A percentile compares a stretch with the other conserved stretches of the same genome.
These are phyloP conservation scores for Helenozyma baotianmanensis DNA, from an alignment of 805 yeast genomes.

Conservation along the genomic window DNA sequence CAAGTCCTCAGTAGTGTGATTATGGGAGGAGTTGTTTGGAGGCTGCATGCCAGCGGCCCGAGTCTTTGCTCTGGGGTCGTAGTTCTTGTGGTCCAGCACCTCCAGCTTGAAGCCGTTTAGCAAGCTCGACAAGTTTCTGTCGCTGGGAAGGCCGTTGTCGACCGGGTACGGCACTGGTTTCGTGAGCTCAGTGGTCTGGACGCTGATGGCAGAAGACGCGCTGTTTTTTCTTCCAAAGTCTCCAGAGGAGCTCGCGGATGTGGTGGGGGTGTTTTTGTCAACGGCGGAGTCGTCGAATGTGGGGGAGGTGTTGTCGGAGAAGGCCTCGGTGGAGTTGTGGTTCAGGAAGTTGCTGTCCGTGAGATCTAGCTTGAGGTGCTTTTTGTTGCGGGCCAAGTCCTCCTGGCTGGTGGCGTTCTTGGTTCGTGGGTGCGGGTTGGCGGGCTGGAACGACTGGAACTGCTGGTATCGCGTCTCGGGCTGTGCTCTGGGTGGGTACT, in stretches of 20 bases:
- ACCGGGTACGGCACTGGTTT: conserved; percentile 10
- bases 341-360: conserved; percentile 7
- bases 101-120: conserved; percentile 28
- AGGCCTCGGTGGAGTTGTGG: conserved; percentile 2
- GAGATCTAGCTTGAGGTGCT: conserved; percentile 10
- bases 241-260: conserved; percentile 8
- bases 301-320: conserved; percentile 2
- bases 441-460: conserved; percentile 3
- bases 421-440: not conserved
- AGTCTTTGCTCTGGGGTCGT: conserved; percentile 11
- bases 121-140: conserved; percentile 18
- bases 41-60: not conserved
- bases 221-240: conserved; percentile 5
- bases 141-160: conserved; percentile 1
- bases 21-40: conserved; percentile 1
- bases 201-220: conserved; percentile 12
- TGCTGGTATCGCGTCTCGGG: conserved; percentile 1
- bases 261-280: conserved; percentile 3
- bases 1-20: conserved; percentile 2
- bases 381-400: conserved; percentile 9
- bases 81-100: conserved; percentile 19
- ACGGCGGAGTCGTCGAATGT: conserved; percentile 1
- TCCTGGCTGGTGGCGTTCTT: too few species aligned
- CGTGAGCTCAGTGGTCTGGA: conserved; percentile 9
- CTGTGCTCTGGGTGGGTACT: not conserved